phyloP scores from a whole-genome alignment of 2,329 filamentous ascomycete species.

The Macrophomina phaseolina region DNA sequence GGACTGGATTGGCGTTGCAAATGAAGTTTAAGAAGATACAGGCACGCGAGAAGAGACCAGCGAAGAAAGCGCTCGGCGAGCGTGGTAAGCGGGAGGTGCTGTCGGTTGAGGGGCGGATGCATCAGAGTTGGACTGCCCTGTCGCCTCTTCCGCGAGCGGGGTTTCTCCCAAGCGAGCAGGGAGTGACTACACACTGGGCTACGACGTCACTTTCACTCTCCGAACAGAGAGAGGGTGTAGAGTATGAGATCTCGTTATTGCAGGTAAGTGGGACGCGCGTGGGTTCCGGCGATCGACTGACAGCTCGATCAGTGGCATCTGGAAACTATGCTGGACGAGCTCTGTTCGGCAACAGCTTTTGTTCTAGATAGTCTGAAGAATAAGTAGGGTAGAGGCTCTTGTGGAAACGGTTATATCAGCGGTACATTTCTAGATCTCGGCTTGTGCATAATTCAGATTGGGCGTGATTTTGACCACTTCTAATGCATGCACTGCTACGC shows the following conservation, averaged over 20 bases:
- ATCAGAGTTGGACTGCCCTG: neutral
- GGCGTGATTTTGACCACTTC: too few species aligned
- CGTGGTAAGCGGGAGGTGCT: neutral
- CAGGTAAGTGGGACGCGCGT: neutral
- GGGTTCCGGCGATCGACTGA: neutral
- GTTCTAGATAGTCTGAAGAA: neutral
- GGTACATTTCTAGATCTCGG: neutral
- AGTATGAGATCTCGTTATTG: neutral
- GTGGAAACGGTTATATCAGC: neutral
- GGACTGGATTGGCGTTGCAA: neutral
- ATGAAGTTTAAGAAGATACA: neutral
- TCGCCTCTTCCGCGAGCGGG: too few species aligned
- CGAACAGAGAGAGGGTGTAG: neutral
- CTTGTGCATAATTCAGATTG: too few species aligned
- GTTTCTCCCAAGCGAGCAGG: neutral
- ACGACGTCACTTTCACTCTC: neutral
- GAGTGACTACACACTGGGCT: neutral
- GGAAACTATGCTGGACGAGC: neutral
- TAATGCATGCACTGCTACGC: too few species aligned
- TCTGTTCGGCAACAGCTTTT: neutral
- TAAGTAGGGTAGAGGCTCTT: neutral
- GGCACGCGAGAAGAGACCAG: neutral
- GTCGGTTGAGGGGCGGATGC: neutral
- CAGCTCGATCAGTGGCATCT: neutral
- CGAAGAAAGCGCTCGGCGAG: neutral